Evolutionary conservation across 441 rosid species (phyloP), one percentile per base, ranked within the genome.

Genomic region (Erodium moschatum): DNA sequence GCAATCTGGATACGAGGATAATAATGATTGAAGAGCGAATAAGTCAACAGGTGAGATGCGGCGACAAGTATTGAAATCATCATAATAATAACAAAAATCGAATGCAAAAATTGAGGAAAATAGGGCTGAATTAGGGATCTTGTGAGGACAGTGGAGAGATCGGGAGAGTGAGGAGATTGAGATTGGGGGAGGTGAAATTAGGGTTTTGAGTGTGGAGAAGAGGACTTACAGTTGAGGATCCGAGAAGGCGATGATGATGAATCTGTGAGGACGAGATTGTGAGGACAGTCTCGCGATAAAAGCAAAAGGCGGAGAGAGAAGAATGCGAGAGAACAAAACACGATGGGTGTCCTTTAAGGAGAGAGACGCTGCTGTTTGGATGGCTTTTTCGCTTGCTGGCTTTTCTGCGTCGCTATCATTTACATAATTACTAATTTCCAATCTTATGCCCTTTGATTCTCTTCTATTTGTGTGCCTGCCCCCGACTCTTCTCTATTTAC

Each of bases 261-360:
- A 63, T 63, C 66, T 63, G 66, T 20, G 66, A 63, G 66, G 66
- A 20, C 10, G 66, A 63, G 35, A 63, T 21, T 63, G 66, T 12
- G 66, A 63, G 38, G 38, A 33, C 38, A 33, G 38, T 33, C 38
- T 33, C 38, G 66, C 24, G 29, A 29, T 29, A 29, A 21, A 27
- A 7, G 8, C 10, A 54, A 4, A 18, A 4, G n/a, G 4, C n/a
- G 4, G 19, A 54, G 61, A 54, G 61, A 42, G 48, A 42, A 33
- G 38, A 33, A 33, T 33, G 38, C 38, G 13, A 42, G 13, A 42
- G 6, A 8, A 42, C 27, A 42, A 42, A 42, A 9, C 48, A 42
- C 48, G 6, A 42, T 8, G 48, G 48, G 48, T 42, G 13, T 42
- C 38, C 48, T 42, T 42, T 42, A 42, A 42, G 48, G 13, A 42